These are phyloP conservation scores for Emergomyces pasteurianus DNA, from an alignment of 2,329 filamentous ascomycete genomes.

Conservation along the genomic window DNA sequence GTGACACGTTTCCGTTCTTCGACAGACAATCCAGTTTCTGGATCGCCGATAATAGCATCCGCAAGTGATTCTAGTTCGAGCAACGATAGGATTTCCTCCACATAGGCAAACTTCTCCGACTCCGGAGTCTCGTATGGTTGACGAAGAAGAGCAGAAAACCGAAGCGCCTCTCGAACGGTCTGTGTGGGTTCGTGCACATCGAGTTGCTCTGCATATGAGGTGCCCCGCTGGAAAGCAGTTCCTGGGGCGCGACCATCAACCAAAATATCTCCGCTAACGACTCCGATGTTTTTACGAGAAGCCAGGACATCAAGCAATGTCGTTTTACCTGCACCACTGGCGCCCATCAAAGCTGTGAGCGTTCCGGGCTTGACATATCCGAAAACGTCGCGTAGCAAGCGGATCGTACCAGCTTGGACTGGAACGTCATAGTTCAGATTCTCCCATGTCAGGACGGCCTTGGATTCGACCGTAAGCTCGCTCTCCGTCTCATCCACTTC, in stretches of 20 bases:
- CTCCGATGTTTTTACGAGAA: slow-evolving; percentile 75
- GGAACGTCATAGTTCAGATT: slow-evolving; percentile 71
- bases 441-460: slow-evolving; percentile 71
- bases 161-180: slow-evolving; percentile 78
- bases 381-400: slow-evolving; percentile 74
- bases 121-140: slow-evolving; percentile 64
- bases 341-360: slow-evolving; percentile 82
- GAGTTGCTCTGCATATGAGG: slow-evolving; percentile 68
- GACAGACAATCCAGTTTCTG: slow-evolving; percentile 58
- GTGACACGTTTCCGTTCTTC: slow-evolving; percentile 69
- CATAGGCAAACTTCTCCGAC: slow-evolving; percentile 72
- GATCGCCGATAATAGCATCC: slow-evolving; percentile 80
- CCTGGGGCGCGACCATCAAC: slow-evolving; percentile 64
- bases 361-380: slow-evolving; percentile 92
- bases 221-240: slow-evolving; percentile 68
- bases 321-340: slow-evolving; percentile 84
- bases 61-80: slow-evolving; percentile 85
- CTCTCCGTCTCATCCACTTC: slow-evolving; percentile 26
- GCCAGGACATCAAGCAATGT: slow-evolving; percentile 79
- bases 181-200: slow-evolving; percentile 76
- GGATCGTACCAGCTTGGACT: slow-evolving; percentile 65
- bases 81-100: slow-evolving; percentile 81
- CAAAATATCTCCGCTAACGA: slow-evolving; percentile 74
- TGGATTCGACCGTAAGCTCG: slow-evolving; percentile 18
- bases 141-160: slow-evolving; percentile 74